Conservation (phyloP, 495 filamentous ascomycete species). For the Talaromyces nanjingensis region DNA sequence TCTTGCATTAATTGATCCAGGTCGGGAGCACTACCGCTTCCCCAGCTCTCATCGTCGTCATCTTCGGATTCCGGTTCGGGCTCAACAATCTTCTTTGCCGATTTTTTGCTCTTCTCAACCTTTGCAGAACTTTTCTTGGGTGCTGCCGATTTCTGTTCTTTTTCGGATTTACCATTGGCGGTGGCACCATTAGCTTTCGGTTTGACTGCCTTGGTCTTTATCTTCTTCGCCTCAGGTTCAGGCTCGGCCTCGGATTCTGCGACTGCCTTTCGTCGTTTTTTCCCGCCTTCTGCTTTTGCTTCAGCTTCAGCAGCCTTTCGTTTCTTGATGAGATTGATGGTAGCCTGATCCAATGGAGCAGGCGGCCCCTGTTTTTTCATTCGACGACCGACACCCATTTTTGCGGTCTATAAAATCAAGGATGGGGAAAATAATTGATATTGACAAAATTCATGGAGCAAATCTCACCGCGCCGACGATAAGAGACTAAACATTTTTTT, state of each 20-base stretch:
- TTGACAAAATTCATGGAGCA: neutral
- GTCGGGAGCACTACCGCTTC: conserved; percentile 24
- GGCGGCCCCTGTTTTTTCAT: conserved; percentile 95
- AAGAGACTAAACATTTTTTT: conserved; percentile 9
- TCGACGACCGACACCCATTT: conserved; percentile 83
- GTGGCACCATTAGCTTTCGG: conserved; percentile 15
- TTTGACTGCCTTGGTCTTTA: conserved; percentile 28
- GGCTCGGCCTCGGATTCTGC: conserved; percentile 33
- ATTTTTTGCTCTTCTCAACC: conserved; percentile 13
- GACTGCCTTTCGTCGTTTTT: conserved; percentile 57
- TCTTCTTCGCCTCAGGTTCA: conserved; percentile 39
- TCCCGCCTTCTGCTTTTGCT: conserved; percentile 41
- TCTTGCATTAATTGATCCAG: conserved; percentile 37
- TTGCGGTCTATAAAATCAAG: conserved; percentile 19
- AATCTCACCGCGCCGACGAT: neutral
- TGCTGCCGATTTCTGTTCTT: conserved; percentile 18
- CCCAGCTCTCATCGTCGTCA: conserved; percentile 26
- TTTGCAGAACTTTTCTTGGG: conserved; percentile 23
- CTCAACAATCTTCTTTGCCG: conserved; percentile 27
- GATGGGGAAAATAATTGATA: conserved; percentile 10
- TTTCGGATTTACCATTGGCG: conserved; percentile 33
- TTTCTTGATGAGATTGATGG: conserved; percentile 65
- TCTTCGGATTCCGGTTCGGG: conserved; percentile 33
- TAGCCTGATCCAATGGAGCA: conserved; percentile 70
- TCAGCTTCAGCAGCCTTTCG: conserved; percentile 60